Evolutionary conservation across 495 filamentous ascomycete genomes (phyloP), one percentile per base, ranked within the genome.

Genomic region (Penicillium macrosclerotiorum): DNA sequence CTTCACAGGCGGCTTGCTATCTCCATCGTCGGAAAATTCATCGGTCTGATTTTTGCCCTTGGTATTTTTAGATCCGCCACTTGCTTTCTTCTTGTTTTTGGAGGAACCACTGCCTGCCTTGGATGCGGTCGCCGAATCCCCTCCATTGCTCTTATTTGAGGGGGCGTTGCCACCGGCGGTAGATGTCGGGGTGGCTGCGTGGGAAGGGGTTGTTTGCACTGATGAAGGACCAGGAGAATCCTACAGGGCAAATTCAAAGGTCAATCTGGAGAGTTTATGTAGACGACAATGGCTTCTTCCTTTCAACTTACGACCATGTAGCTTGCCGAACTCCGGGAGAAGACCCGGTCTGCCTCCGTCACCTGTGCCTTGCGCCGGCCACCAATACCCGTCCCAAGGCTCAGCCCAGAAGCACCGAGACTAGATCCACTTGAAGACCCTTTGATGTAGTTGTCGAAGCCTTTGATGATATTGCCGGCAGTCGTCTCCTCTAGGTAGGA

Each of bases 391-490:
- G 60, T 54, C 5, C 60, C 48, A 67, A 88, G 49, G 76, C 81
- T 59, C 8, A 69, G 50, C 1, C 62, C 66, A n/a, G 64, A 55
- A 2, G 60, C 63, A 25, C 59, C 59, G 29, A 63, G 55, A 39
- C 51, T 60, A 2, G 65, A 51, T 17, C 51, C 49, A 49, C 63
- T 75, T 0, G 75, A 72, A 5, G 81, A 78, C 36, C 89, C 89
- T 62, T 98, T 98, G 72, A 95, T 92, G 67, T 96, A 97, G 54
- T 87, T 92, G 62, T 98, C 93, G 67, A 97, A 98, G 30, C 93
- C 93, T 50, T 84, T 88, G 68, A 98, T 90, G 60, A 98, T 97
- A 72, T 98, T 98, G 13, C 93, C 93, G 31, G 76, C 77, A 17
- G 86, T 86, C 12, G 89, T 95, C 52, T 90, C 89, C 65, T 95